Conservation (phyloP, 148 eudicot genomes). For the Salicornia ramosissima region DNA sequence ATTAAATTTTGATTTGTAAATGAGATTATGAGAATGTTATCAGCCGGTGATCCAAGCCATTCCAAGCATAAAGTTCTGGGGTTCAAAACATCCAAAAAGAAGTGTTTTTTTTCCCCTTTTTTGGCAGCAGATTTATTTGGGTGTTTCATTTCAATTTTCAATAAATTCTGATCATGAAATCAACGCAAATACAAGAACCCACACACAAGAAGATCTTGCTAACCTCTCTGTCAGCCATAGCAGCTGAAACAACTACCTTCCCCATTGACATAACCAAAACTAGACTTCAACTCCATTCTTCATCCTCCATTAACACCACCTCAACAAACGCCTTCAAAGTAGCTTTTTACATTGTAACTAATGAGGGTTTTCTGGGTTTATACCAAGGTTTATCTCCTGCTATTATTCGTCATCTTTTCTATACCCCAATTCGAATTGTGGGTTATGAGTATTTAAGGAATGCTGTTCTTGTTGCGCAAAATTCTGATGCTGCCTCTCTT, state of each 20-base stretch:
- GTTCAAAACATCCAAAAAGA: no score
- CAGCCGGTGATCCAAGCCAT: no score
- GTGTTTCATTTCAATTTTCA: background rate
- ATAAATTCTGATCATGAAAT: conserved; percentile 14
- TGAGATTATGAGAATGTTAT: no score
- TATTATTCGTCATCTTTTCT: conserved; percentile 55
- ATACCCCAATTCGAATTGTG: conserved; percentile 72
- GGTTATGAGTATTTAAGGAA: conserved; percentile 62
- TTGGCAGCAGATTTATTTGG: no score
- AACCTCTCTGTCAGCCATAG: conserved; percentile 68
- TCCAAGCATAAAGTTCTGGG: no score
- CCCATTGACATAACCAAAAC: conserved; percentile 85
- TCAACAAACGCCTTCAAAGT: conserved; percentile 33
- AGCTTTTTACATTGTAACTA: conserved; percentile 37
- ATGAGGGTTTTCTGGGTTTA: conserved; percentile 55
- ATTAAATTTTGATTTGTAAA: no score
- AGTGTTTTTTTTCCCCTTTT: no score
- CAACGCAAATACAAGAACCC: conserved; percentile 8
- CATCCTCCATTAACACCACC: conserved; percentile 26
- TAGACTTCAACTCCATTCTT: conserved; percentile 58
- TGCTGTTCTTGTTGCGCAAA: conserved; percentile 20
- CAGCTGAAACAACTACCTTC: conserved; percentile 79
- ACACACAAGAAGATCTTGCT: conserved; percentile 42
- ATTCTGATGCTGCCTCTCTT: conserved; percentile 17
- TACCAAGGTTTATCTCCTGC: conserved; percentile 77